Base-by-base conservation (phyloP, 2,329 filamentous ascomycete genomes). In the Pseudopithomyces maydicus region DNA sequence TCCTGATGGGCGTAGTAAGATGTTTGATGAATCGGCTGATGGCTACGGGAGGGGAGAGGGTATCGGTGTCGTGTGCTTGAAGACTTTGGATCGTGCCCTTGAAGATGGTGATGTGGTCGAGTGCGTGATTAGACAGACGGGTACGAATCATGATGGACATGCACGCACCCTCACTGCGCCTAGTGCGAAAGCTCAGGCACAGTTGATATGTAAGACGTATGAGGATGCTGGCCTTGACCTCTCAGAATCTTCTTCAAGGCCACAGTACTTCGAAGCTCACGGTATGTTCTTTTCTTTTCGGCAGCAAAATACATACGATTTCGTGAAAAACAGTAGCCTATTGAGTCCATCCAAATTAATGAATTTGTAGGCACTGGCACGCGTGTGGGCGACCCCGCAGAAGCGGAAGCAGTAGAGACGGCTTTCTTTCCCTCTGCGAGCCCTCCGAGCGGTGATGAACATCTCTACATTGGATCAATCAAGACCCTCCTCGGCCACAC, bases 11-110 rank as follows among this genome's bases (percentile, higher is more conserved):
- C 54, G 56, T 15, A 57, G 45, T 29, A 43, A 53, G 3, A 75
- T 74, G 67, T 78, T 69, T 65, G 69, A 71, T 14, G 70, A 66
- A 0, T 52, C 66, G 2, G 84, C 81, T 0, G 71, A 84, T 58
- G 83, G 82, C 7, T 84, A 78, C 67, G 82, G 74, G 32, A 77
- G 83, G 0, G 82, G 81, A 12, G 85, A 87, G 52, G 84, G 83
- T 0, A 69, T 84, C 12, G 79, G 78, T 1, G 72, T 74, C 0
- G 59, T 87, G 0, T 69, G 86, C 0, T 60, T 76, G 10, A 76
- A 75, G 51, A 55, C 49, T 7, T 52, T 85, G 1, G 73, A 78
- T n/a, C 77, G 82, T 63, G 84, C 84, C 2, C 55, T 81, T 7
- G 20, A 47, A 14, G 68, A 74, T 54, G 58, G 61, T 6, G 71